Base-by-base conservation (phyloP, 148 eudicot species). In the Cornus kousa region DNA sequence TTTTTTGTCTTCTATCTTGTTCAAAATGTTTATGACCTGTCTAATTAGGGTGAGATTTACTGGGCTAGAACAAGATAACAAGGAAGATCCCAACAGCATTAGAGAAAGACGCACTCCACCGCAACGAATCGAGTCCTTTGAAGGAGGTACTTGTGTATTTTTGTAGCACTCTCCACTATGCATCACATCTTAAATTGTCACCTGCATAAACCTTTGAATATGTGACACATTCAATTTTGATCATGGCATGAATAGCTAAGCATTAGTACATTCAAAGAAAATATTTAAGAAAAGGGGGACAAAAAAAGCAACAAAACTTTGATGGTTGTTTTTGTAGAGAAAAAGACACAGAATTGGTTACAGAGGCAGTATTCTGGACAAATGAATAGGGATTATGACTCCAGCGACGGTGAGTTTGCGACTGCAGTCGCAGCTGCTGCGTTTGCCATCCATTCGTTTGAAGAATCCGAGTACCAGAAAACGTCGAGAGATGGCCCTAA, bases 341-440 rank as follows among this genome's bases (percentile, higher is more conserved):
- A 37, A 35, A 33, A 8, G 74, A 22, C 39, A 39, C 1, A 60
- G n/a, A 69, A 9, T 69, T 70, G 57, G 80, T 43, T 70, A 7
- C 75, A 71, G 75, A 40, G 33, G 32, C 64, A 72, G 23, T 72
- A 20, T 4, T 66, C 72, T 37, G 23, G 17, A 19, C 20, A 79
- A 73, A 79, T 79, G 71, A 71, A 46, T 69, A 55, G 22, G 46
- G 65, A 74, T 50, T 28, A 68, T 24, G 76, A n/a, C 68, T 40
- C 75, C 31, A 32, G 72, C 53, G 92, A 88, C 31, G 62, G 77
- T 17, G 92, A 91, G 23, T 88, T 80, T 53, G 92, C 86, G 31
- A 81, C 90, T 9, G 89, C 92, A 71, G 71, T 92, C 53, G 98
- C 98, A 55, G 98, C 98, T 50, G 87, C 97, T 65, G 89, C 97